A percentile compares a stretch with the other conserved stretches of the same genome.
These are phyloP conservation scores for Strobilomyces echinocephalus DNA, from an alignment of 768 basidiomycete genomes.

Conservation along the genomic window DNA sequence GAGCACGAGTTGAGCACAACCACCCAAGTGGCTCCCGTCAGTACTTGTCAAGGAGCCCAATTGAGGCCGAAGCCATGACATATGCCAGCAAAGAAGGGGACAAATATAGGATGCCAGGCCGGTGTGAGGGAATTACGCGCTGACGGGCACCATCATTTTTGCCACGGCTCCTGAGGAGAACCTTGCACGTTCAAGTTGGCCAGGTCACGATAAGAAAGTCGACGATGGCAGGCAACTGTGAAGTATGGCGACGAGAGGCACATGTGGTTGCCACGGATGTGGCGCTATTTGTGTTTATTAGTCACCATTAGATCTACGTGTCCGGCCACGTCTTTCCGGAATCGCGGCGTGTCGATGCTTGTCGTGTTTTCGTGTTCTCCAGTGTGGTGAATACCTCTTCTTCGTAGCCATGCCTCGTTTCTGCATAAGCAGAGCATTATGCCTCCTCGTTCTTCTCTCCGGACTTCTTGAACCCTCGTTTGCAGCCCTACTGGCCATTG, in stretches of 20 bases:
- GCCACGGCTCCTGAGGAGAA: no score
- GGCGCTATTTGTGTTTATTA: not conserved
- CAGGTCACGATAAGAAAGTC: no score
- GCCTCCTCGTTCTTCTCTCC: conserved; percentile 22
- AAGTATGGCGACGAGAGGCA: no score
- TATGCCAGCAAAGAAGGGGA: no score
- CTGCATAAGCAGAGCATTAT: conserved; percentile 26
- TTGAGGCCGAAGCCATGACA: not conserved
- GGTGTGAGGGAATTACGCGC: no score
- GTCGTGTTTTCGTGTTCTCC: conserved; percentile 10
- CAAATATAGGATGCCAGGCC: no score
- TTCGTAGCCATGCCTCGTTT: conserved; percentile 18
- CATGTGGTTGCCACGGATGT: no score
- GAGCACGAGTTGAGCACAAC: not conserved
- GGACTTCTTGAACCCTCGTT: conserved; percentile 34
- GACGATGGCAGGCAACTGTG: no score
- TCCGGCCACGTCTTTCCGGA: conserved; percentile 20
- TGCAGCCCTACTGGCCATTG: conserved; percentile 87
- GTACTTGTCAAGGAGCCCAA: not conserved
- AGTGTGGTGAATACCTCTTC: conserved; percentile 14
- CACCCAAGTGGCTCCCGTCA: no score
- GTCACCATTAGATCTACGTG: conserved; percentile 17
- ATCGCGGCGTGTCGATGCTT: conserved; percentile 2
- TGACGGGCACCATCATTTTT: no score
- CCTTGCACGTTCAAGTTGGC: no score